Evolutionary conservation across 2,329 filamentous ascomycete genomes (phyloP), one percentile per base, ranked within the genome.

Genomic region (Botryotinia narcissicola): DNA sequence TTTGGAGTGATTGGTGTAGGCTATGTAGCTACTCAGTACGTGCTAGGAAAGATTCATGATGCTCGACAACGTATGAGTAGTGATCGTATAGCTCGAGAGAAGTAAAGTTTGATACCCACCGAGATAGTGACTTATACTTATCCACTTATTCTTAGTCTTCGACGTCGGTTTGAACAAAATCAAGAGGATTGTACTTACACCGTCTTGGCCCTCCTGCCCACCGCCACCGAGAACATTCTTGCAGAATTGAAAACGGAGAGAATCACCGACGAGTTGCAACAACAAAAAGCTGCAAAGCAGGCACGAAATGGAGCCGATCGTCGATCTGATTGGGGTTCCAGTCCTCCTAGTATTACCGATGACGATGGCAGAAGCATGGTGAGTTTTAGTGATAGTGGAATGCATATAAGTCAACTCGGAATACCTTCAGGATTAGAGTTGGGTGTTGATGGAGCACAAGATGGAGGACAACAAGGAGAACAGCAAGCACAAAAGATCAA

Each of bases 181-280:
- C 96, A 99, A 82, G 95, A 97, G 82, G 96, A 99, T 83, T 99
- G 96, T 84, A 98, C 95, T 66, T 98, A 97, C 82, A 99, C 96
- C 54, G 94, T 98, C 62, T 90, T 98, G n/a, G 96, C 95, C 44
- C 90, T 99, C 72, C 88, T 99, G 16, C 96, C 96, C 7, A 97
- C 95, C 48, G 93, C 94, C 10, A 95, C 95, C 37, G 90, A 96
- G 77, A 95, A 97, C 81, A 92, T 99, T 79, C 86, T 98, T 79
- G 91, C 93, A 78, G 91, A 92, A 46, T 89, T 98, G 78, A 93
- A 97, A 71, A 97, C 97, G 61, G 96, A 99, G 82, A 90, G 93
- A 79, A 93, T 98, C 79, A 95, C 95, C 7, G 92, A 95, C 78
- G 95, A 98, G 84, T 89, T 99, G 76, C 96, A 98, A 84, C 91